Conservation (phyloP, 2,329 filamentous ascomycete species). For the Trichoderma sp. region DNA sequence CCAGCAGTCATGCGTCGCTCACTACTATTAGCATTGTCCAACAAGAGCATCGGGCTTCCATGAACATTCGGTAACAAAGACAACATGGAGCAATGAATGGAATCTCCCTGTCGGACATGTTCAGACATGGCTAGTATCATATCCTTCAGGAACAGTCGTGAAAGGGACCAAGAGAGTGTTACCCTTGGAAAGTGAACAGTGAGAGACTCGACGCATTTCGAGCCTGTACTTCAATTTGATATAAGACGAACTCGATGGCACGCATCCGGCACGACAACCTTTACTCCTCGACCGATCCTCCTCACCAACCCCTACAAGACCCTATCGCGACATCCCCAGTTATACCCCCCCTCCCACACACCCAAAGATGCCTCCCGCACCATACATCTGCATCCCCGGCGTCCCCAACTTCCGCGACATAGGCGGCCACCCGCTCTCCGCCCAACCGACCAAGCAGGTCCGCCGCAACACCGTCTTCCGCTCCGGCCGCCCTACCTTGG, state of each 20-base stretch:
- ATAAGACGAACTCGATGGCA: background rate
- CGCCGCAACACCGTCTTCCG: conserved; percentile 14
- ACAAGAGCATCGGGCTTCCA: background rate
- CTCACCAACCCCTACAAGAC: background rate
- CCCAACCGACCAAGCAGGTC: background rate
- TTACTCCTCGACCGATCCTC: background rate
- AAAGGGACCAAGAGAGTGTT: background rate
- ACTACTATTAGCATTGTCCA: background rate
- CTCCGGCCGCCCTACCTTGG: background rate
- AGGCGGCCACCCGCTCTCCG: background rate
- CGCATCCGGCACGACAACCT: too few species aligned
- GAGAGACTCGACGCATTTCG: background rate
- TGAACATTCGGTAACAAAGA: too few species aligned
- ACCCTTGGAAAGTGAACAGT: background rate
- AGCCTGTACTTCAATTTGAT: background rate
- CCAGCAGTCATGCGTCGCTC: background rate
- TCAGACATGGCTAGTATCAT: background rate
- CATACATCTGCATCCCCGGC: conserved; percentile 15
- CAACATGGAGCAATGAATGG: background rate
- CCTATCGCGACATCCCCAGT: background rate
- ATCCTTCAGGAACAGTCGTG: background rate
- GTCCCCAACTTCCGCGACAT: conserved; percentile 18
- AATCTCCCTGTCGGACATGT: background rate
- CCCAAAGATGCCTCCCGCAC: background rate
- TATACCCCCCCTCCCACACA: background rate